Percentiles rank a stretch among this genome's conserved stretches.
Conservation (phyloP, 345 rosid species). For the Lepidium aucheri region DNA sequence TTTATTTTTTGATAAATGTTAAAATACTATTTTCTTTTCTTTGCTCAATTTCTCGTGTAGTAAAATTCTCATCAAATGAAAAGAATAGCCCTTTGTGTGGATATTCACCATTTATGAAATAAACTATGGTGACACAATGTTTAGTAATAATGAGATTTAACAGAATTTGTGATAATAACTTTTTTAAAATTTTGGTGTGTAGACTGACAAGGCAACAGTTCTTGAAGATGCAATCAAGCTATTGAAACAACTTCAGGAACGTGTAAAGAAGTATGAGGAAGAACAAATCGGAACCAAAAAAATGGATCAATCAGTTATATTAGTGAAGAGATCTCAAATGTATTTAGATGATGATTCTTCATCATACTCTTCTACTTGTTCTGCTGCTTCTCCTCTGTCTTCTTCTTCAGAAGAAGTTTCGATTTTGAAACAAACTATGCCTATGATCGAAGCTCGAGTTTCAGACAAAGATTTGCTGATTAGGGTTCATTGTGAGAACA, state of each 20-base stretch:
- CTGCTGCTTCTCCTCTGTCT: constrained; percentile 29
- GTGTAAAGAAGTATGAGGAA: constrained; percentile 41
- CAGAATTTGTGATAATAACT: not conserved
- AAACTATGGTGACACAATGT: not conserved
- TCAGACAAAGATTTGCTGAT: constrained; percentile 51
- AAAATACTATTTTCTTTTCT: too few relatives aligned
- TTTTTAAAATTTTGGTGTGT: not conserved
- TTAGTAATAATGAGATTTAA: not conserved
- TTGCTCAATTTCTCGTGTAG: too few relatives aligned
- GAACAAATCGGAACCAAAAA: constrained; percentile 30
- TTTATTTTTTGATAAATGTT: too few relatives aligned
- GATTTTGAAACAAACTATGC: constrained; percentile 32
- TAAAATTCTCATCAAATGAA: too few relatives aligned
- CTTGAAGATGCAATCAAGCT: constrained; percentile 69
- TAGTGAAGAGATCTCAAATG: constrained; percentile 47
- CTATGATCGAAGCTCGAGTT: constrained; percentile 62
- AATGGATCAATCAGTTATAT: constrained; percentile 49
- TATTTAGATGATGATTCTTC: constrained; percentile 36
- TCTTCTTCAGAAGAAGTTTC: constrained; percentile 33
- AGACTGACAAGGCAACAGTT: constrained; percentile 49
- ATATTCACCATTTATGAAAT: not conserved
- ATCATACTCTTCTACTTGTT: constrained; percentile 40
- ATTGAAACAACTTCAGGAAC: constrained; percentile 63
- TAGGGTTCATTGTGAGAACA: constrained; percentile 54
- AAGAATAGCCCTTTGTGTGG: too few relatives aligned